Base-by-base conservation (phyloP, 345 rosid genomes). In the Rhodamnia argentea region DNA sequence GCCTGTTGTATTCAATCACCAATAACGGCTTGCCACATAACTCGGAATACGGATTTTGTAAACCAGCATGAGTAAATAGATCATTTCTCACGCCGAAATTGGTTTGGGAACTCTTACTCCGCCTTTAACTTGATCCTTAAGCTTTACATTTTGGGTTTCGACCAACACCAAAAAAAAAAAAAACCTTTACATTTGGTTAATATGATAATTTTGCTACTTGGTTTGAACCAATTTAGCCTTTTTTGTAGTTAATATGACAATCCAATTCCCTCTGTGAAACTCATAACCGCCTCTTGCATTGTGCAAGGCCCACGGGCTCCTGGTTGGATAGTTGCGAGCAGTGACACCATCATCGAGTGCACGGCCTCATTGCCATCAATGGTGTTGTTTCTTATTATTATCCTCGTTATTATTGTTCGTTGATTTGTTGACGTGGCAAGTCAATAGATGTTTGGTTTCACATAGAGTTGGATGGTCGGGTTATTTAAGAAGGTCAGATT, bases 21-120 rank as follows among this genome's bases (percentile, higher is more conserved):
- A 10, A 58, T n/a, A 13, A n/a, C n/a, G 7, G 26, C 32, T 1
- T 1, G 8, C 14, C 32, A 13, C 13, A 0, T 59, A 0, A 1
- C 1, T n/a, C 2, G 2, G 40, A 14, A 7, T 14, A 62, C 16
- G 22, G 1, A 6, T 7, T 59, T 59, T 13, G n/a, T 59, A n/a
- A n/a, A 13, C 12, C 3, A 10, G 26, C 24, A 1, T 10, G 7
- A 3, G 70, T 59, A n/a, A n/a, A 16, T 29, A n/a, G 14, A n/a
- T 3, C 18, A 59, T 59, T 59, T 62, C 74, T 32, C 20, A 27
- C 7, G 76, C 1, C 11, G 13, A 16, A 64, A 16, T 16, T 32
- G 44, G 44, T 15, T 8, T 32, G 11, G 2, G n/a, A 56, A 56
- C 59, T 56, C 22, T 60, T 6, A 13, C 18, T 27, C 32, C 9